These are phyloP conservation scores for Royoungia palumana DNA, from an alignment of 768 basidiomycete species.

Conservation along the genomic window DNA sequence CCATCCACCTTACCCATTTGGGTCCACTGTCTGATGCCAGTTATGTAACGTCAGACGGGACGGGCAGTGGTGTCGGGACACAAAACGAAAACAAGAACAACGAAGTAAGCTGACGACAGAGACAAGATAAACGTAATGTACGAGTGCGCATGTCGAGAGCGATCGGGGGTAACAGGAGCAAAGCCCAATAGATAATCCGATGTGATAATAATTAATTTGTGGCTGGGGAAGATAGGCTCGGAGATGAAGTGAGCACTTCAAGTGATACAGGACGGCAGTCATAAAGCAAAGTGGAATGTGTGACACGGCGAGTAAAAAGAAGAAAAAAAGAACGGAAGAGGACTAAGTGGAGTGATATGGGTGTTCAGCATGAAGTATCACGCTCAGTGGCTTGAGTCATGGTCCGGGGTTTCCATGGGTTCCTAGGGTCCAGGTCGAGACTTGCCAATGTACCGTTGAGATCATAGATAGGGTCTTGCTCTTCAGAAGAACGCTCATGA, in stretches of 20 bases:
- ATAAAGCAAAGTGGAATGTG: slow-evolving; percentile 23
- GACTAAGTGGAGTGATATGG: slow-evolving; percentile 2
- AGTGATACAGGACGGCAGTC: slow-evolving; percentile 9
- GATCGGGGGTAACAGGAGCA: slow-evolving; percentile 35
- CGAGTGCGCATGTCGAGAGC: slow-evolving; percentile 36
- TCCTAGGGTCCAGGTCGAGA: slow-evolving; percentile 55
- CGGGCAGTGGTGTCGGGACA: slow-evolving; percentile 11
- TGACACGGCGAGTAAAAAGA: slow-evolving; percentile 8
- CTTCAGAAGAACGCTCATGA: slow-evolving; percentile 29
- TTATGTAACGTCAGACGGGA: too few relatives aligned
- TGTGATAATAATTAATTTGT: slow-evolving; percentile 28
- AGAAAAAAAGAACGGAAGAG: slow-evolving; percentile 11
- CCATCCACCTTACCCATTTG: slow-evolving; percentile 6
- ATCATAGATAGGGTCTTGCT: slow-evolving; percentile 59
- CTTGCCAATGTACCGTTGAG: slow-evolving; percentile 76
- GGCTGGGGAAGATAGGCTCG: slow-evolving; percentile 15
- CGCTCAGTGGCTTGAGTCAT: slow-evolving; percentile 20
- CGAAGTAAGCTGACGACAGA: slow-evolving; percentile 23
- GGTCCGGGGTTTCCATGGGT: slow-evolving; percentile 34
- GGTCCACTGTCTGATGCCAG: too few relatives aligned
- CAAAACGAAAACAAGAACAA: slow-evolving; percentile 37
- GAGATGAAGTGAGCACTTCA: slow-evolving; percentile 16
- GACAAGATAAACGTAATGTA: slow-evolving; percentile 35
- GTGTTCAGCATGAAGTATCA: slow-evolving; percentile 18
- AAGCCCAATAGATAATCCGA: slow-evolving; percentile 32